These are phyloP conservation scores for Hordeum pubiflorum DNA, from an alignment of 202 grass and related monocot species.

Conservation along the genomic window DNA sequence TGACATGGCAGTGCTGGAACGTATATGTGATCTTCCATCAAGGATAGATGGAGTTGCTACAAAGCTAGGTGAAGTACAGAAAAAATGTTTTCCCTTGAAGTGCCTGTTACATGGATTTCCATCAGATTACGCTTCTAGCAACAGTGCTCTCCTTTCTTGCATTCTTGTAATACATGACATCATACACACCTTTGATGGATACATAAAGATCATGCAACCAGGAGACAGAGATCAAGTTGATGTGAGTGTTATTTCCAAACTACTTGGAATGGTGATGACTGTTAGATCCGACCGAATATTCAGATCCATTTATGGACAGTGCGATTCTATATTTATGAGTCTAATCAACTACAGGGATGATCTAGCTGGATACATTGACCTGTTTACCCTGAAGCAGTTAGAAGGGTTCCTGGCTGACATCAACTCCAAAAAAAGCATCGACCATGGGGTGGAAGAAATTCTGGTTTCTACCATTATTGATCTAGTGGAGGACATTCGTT, in stretches of 20 bases:
- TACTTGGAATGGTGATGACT: constrained; percentile 59
- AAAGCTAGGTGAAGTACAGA: constrained; percentile 38
- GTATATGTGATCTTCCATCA: constrained; percentile 45
- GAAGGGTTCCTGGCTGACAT: constrained; percentile 60
- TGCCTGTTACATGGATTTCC: constrained; percentile 89
- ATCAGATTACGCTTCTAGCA: constrained; percentile 43
- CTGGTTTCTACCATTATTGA: constrained; percentile 56
- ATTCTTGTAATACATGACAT: constrained; percentile 71
- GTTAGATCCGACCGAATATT: constrained; percentile 72
- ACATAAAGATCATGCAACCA: constrained; percentile 45
- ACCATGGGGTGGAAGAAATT: constrained; percentile 48
- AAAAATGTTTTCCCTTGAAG: constrained; percentile 36
- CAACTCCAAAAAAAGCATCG: constrained; percentile 40
- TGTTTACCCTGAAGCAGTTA: constrained; percentile 81
- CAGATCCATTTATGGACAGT: constrained; percentile 45
- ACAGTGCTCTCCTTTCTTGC: constrained; percentile 79
- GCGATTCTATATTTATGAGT: constrained; percentile 55
- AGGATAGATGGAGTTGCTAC: constrained; percentile 57
- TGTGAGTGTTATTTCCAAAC: constrained; percentile 37
- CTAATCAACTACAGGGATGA: constrained; percentile 52
- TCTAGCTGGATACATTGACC: constrained; percentile 55
- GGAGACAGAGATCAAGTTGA: constrained; percentile 35
- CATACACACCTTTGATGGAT: constrained; percentile 53
- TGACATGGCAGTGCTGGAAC: constrained; percentile 50
- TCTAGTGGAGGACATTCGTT: constrained; percentile 54